These are phyloP conservation scores for Monosporascus sp. DNA, from an alignment of 2,329 filamentous ascomycete genomes.

Conservation along the genomic window DNA sequence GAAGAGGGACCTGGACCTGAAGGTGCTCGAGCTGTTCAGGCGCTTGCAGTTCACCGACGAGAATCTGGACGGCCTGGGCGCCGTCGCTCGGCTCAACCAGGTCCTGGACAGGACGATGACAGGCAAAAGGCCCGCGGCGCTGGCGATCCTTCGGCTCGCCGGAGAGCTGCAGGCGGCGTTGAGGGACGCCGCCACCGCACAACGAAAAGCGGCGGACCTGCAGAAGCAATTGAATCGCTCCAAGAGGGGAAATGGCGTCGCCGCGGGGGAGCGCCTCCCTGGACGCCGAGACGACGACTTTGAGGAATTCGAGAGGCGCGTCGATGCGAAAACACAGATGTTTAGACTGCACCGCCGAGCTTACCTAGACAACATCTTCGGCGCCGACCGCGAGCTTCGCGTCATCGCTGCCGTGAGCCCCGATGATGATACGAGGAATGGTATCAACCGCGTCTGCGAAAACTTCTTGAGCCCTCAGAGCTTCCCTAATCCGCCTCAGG, in stretches of 20 bases:
- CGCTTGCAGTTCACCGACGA: background rate
- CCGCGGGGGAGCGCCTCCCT: background rate
- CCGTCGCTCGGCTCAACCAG: background rate
- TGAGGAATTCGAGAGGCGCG: slow-evolving; percentile 9
- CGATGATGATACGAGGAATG: background rate
- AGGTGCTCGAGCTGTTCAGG: background rate
- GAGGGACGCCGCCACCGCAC: background rate
- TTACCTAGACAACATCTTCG: slow-evolving; percentile 9
- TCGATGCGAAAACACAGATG: slow-evolving; percentile 8
- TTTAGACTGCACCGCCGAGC: slow-evolving; percentile 12
- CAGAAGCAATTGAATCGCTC: slow-evolving; percentile 1
- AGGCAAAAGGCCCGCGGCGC: background rate
- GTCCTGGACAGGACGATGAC: background rate
- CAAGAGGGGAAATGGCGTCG: slow-evolving; percentile 6
- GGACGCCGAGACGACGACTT: slow-evolving; percentile 5
- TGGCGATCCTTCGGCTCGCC: background rate
- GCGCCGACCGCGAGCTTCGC: slow-evolving; percentile 1
- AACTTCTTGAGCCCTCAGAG: background rate
- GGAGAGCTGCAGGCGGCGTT: background rate
- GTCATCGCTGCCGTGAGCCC: slow-evolving; percentile 4
- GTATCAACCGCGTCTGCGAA: background rate
- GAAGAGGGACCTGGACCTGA: background rate
- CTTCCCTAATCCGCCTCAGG: background rate
- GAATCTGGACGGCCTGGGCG: background rate
- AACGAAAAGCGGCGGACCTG: background rate